These are phyloP conservation scores for Canna indica DNA, from an alignment of 176 grass and related monocot genomes.

Conservation along the genomic window DNA sequence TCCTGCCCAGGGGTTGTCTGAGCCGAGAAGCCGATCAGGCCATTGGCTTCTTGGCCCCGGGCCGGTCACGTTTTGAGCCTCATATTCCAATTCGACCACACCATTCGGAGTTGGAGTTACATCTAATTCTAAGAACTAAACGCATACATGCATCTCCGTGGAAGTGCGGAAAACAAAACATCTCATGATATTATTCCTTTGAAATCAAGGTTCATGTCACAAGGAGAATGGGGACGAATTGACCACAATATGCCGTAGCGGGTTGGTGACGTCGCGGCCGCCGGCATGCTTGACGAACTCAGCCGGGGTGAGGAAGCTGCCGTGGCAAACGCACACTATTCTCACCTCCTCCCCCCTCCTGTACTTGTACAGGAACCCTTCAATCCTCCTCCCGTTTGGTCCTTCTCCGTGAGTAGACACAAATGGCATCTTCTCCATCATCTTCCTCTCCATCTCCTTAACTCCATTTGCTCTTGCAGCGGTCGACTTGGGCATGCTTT, in stretches of 20 bases:
- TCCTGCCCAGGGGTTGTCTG: no score
- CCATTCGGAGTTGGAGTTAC: background rate
- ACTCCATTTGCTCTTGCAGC: background rate
- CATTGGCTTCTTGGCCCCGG: no score
- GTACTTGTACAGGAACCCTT: constrained; percentile 94
- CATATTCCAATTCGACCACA: no score
- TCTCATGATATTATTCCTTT: background rate
- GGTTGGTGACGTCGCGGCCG: constrained; percentile 63
- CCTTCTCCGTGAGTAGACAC: constrained; percentile 62
- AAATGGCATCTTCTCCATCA: constrained; percentile 96
- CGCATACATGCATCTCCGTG: background rate
- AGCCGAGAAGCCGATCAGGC: no score
- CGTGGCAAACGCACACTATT: constrained; percentile 96
- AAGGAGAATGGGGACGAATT: constrained; percentile 30
- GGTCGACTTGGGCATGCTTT: background rate
- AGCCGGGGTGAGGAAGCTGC: constrained; percentile 72
- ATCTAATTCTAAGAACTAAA: background rate
- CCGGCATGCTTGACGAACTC: constrained; percentile 91
- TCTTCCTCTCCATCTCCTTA: constrained; percentile 32
- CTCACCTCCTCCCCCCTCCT: constrained; percentile 60
- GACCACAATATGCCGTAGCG: constrained; percentile 69
- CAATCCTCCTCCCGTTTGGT: constrained; percentile 44
- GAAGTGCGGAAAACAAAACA: background rate
- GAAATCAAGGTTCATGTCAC: constrained; percentile 16
- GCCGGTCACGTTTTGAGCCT: no score